These are phyloP conservation scores for Falciphora oryzae DNA, from an alignment of 2,329 filamentous ascomycete species.

Conservation along the genomic window DNA sequence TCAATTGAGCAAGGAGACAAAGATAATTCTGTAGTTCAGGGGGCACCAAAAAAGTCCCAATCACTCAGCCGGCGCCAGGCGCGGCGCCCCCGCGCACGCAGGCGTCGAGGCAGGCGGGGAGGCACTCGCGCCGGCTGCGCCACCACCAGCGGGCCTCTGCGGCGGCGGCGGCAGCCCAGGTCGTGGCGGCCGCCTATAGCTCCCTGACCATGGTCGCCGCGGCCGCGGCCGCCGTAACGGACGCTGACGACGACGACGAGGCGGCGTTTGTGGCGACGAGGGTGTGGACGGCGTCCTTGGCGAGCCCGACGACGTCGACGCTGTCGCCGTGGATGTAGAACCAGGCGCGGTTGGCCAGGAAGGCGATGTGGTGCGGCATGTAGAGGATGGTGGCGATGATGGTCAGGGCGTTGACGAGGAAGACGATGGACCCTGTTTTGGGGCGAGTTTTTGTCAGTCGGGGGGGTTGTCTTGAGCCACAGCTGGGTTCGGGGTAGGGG, in stretches of 20 bases:
- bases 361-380: conserved; percentile 82
- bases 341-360: conserved; percentile 78
- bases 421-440: conserved; percentile 84
- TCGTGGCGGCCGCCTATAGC: conserved; percentile 24
- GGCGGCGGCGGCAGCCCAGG: not conserved
- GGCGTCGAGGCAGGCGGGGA: too few species aligned
- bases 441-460: too few species aligned
- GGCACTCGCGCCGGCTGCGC: too few species aligned
- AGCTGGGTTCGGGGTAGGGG: too few species aligned
- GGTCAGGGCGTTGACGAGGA: conserved; percentile 82
- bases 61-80: too few species aligned
- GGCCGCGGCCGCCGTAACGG: conserved; percentile 23
- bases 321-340: conserved; percentile 92
- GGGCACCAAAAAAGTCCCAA: too few species aligned
- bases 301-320: conserved; percentile 43
- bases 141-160: not conserved
- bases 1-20: too few species aligned
- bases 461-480: too few species aligned
- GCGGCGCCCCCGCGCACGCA: too few species aligned
- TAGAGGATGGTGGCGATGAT: conserved; percentile 85
- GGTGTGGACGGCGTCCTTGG: conserved; percentile 35
- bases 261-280: conserved; percentile 29
- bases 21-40: too few species aligned
- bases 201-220: conserved; percentile 28
- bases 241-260: conserved; percentile 17